Conservation (phyloP, 495 filamentous ascomycete species). For the Lasiosphaeriaceae sp. region DNA sequence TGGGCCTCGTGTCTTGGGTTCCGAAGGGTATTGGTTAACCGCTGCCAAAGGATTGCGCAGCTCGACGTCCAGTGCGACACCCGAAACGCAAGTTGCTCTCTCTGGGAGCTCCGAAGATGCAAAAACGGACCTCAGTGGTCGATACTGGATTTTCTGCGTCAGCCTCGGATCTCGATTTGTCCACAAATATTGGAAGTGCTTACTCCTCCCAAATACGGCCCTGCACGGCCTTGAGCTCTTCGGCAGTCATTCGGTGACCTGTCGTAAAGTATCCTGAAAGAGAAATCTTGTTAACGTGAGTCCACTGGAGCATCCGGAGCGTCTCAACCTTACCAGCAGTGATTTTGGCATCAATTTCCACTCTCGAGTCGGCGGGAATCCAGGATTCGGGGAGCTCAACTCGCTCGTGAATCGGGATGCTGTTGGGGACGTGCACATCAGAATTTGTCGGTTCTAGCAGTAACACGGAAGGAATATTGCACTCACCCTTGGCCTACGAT, state of each 20-base stretch:
- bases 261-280: conserved; percentile 71
- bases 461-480: conserved; percentile 12
- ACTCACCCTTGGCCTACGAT: conserved; percentile 85
- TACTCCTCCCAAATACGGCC: conserved; percentile 92
- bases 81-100: not conserved
- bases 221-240: conserved; percentile 78
- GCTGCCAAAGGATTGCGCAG: not conserved
- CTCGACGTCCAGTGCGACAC: not conserved
- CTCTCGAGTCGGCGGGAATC: conserved; percentile 91
- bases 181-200: conserved; percentile 22
- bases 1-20: not conserved
- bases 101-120: not conserved
- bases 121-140: conserved; percentile 18
- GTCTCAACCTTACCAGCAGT: conserved; percentile 73
- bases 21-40: not conserved
- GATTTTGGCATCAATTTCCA: conserved; percentile 99
- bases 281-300: conserved; percentile 11
- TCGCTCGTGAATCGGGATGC: conserved; percentile 87
- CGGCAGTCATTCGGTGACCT: conserved; percentile 81
- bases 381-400: conserved; percentile 90
- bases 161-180: conserved; percentile 19
- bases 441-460: not conserved
- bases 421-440: conserved; percentile 15
- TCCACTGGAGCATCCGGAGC: conserved; percentile 9
- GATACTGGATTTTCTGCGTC: conserved; percentile 19